These are phyloP conservation scores for Spergularia bocconei DNA, from an alignment of 148 eudicot species.

Conservation along the genomic window DNA sequence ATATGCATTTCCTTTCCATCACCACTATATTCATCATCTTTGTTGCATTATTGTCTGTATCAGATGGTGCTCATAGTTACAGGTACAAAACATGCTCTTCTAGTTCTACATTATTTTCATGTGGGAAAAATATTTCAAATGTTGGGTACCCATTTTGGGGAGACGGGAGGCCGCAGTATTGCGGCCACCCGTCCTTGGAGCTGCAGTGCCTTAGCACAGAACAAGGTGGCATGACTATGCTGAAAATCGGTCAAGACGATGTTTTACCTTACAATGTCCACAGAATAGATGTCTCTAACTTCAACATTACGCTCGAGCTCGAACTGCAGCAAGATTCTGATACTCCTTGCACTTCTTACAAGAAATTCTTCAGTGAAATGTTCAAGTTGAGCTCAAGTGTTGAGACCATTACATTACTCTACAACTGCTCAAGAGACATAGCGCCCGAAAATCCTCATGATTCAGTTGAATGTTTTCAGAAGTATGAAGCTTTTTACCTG, in stretches of 20 bases:
- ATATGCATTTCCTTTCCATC: neutral
- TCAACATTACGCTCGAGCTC: neutral
- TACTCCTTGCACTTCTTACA: neutral
- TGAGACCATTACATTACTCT: neutral
- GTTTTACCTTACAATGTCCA: neutral
- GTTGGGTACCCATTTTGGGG: conserved; percentile 21
- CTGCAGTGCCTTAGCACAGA: neutral
- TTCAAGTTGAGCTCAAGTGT: neutral
- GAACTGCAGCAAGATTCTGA: neutral
- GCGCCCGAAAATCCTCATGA: neutral
- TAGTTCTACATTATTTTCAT: neutral
- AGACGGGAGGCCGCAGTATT: conserved; percentile 11
- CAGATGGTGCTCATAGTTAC: neutral
- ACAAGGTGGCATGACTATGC: neutral
- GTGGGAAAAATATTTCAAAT: neutral
- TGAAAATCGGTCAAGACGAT: neutral
- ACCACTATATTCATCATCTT: neutral
- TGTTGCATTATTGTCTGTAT: neutral
- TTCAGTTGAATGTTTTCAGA: neutral
- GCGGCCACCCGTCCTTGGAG: conserved; percentile 14
- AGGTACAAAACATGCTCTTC: neutral
- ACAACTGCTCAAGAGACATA: neutral
- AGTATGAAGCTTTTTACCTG: neutral
- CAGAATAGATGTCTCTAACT: neutral
- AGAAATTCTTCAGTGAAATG: neutral